Conservation (phyloP, 2,329 filamentous ascomycete species). For the Samsoniella hepiali region DNA sequence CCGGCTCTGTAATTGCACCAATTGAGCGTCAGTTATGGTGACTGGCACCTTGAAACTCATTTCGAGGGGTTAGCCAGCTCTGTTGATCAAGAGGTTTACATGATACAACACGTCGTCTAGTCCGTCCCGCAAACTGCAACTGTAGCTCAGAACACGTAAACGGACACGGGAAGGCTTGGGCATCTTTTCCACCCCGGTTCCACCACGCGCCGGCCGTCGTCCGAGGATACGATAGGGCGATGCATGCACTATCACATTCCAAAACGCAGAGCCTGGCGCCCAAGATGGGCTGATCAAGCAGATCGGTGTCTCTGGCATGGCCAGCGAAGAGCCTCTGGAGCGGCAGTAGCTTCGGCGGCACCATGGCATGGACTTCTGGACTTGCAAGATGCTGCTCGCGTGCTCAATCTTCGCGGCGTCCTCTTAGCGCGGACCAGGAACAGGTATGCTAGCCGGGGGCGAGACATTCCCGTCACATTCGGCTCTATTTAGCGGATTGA, state of each 20-base stretch:
- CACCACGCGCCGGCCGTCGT: not conserved
- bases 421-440: not conserved
- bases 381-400: not conserved
- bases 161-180: not conserved
- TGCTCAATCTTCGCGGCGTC: conserved; percentile 1
- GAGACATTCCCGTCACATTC: not conserved
- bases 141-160: not conserved
- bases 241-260: not conserved
- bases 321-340: not conserved
- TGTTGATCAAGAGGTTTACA: too few relatives aligned
- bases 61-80: too few relatives aligned
- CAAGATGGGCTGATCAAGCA: not conserved
- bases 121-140: too few relatives aligned
- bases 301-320: not conserved
- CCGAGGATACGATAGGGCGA: conserved; percentile 1
- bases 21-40: too few relatives aligned
- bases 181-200: not conserved
- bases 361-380: not conserved
- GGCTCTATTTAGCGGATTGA: not conserved
- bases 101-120: too few relatives aligned
- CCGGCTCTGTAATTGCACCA: too few relatives aligned
- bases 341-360: not conserved
- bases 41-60: too few relatives aligned
- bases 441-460: not conserved
- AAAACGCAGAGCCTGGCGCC: not conserved